Conservation (phyloP, 139 green algal genomes). For the Nannochloris sp. region DNA sequence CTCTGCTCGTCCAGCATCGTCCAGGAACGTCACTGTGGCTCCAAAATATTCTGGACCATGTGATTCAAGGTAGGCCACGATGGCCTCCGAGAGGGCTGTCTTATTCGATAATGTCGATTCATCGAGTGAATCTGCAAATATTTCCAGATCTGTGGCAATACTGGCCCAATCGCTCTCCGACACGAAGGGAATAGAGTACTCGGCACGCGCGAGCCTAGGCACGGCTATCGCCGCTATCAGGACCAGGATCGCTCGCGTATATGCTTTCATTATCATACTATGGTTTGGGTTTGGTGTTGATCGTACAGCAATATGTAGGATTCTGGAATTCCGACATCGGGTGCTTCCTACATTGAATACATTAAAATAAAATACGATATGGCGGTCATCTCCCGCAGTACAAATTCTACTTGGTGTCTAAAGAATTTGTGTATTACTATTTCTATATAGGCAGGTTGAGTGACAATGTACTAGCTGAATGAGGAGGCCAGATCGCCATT, state of each 20-base stretch:
- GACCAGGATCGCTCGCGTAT: constrained; percentile 10
- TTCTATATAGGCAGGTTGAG: background rate
- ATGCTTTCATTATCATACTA: constrained; percentile 4
- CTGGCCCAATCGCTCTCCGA: background rate
- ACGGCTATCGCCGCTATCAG: constrained; percentile 6
- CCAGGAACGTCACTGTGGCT: background rate
- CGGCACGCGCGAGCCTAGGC: constrained; percentile 4
- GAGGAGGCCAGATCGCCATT: too few species aligned
- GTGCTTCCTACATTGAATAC: too few species aligned
- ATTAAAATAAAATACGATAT: too few species aligned
- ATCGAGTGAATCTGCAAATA: background rate
- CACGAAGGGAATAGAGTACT: background rate
- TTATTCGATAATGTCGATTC: background rate
- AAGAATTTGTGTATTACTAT: too few species aligned
- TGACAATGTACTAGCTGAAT: background rate
- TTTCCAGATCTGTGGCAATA: background rate
- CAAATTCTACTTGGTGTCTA: background rate
- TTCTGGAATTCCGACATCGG: too few species aligned
- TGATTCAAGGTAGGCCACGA: background rate
- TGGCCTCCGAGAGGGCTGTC: background rate
- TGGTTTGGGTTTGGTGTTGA: background rate
- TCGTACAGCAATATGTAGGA: too few species aligned
- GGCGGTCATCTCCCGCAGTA: background rate
- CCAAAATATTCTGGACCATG: background rate
- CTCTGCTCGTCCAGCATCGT: background rate